Percentiles rank a stretch among this genome's conserved stretches.
Conservation (phyloP, 1,284 basidiomycete genomes). For the Ustilago trichophora region DNA sequence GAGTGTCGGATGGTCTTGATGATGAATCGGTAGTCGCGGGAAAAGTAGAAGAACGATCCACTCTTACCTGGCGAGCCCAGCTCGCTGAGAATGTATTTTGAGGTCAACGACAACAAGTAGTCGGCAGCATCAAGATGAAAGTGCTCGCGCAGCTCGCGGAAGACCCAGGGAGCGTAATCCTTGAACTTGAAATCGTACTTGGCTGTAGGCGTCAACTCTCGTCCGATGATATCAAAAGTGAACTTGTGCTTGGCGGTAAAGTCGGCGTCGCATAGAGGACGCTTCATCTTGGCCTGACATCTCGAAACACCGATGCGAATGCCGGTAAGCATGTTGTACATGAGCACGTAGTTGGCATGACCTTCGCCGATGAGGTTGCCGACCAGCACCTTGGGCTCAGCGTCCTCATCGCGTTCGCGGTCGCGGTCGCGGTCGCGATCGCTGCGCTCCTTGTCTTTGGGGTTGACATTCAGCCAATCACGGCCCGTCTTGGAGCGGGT, state of each 20-base stretch:
- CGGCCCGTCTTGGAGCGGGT: slow-evolving; percentile 39
- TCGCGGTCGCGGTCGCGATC: no score
- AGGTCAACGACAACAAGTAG: slow-evolving; percentile 92
- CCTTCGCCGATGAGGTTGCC: slow-evolving; percentile 96
- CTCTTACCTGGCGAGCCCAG: slow-evolving; percentile 98
- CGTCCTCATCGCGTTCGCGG: slow-evolving; percentile 37
- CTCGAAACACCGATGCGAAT: slow-evolving; percentile 94
- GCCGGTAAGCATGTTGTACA: slow-evolving; percentile 99
- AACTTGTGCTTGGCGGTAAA: slow-evolving; percentile 91
- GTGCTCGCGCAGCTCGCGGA: slow-evolving; percentile 90
- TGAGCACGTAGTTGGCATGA: slow-evolving; percentile 97
- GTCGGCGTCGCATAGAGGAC: slow-evolving; percentile 84
- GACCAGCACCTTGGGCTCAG: slow-evolving; percentile 73
- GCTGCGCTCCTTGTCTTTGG: no score
- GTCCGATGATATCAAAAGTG: slow-evolving; percentile 96
- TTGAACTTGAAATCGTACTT: slow-evolving; percentile 99
- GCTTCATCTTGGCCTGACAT: slow-evolving; percentile 92
- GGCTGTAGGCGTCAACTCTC: slow-evolving; percentile 94
- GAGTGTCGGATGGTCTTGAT: slow-evolving; percentile 97
- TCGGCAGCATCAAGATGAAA: slow-evolving; percentile 97
- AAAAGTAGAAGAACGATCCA: slow-evolving; percentile 99
- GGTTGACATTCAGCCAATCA: slow-evolving; percentile 34
- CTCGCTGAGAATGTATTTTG: slow-evolving; percentile 97
- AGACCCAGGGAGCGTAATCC: slow-evolving; percentile 98
- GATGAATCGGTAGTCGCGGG: slow-evolving; percentile 97